Evolutionary conservation across 495 filamentous ascomycete species (phyloP).

Genomic region (Lindgomyces ingoldianus): DNA sequence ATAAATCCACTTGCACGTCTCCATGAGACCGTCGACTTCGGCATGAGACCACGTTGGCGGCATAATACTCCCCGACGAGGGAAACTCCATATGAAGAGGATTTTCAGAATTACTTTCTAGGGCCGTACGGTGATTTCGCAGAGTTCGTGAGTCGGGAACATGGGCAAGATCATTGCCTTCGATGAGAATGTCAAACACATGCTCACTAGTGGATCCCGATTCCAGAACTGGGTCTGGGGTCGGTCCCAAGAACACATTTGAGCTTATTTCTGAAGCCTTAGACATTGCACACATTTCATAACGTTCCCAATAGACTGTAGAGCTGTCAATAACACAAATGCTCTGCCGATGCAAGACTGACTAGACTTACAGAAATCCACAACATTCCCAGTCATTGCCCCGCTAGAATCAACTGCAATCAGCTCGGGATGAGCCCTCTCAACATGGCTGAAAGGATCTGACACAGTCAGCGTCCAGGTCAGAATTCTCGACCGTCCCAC

Average conservation of each 20-base stretch:
- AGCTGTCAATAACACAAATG: background rate
- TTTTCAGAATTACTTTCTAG: conserved; percentile 44
- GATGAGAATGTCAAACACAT: conserved; percentile 69
- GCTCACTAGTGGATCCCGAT: conserved; percentile 31
- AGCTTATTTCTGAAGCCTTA: conserved; percentile 78
- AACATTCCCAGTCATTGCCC: conserved; percentile 72
- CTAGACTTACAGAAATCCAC: conserved; percentile 75
- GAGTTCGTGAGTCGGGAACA: conserved; percentile 56
- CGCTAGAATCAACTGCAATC: conserved; percentile 72
- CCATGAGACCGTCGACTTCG: conserved; percentile 79
- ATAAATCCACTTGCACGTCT: conserved; percentile 87
- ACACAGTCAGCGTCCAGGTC: conserved; percentile 11
- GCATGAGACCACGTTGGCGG: conserved; percentile 75
- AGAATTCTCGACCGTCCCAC: background rate
- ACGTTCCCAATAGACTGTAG: conserved; percentile 75
- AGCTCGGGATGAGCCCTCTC: conserved; percentile 70
- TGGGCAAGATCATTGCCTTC: conserved; percentile 83
- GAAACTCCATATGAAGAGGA: conserved; percentile 73
- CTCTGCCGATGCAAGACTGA: background rate
- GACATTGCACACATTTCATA: conserved; percentile 94
- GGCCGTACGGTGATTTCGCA: conserved; percentile 61
- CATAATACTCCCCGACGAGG: conserved; percentile 86
- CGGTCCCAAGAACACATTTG: conserved; percentile 88
- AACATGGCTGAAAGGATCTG: conserved; percentile 69
- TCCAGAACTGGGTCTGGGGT: conserved; percentile 68